These are phyloP conservation scores for Oryza meridionalis DNA, from an alignment of 176 grass and related monocot genomes.

Conservation along the genomic window DNA sequence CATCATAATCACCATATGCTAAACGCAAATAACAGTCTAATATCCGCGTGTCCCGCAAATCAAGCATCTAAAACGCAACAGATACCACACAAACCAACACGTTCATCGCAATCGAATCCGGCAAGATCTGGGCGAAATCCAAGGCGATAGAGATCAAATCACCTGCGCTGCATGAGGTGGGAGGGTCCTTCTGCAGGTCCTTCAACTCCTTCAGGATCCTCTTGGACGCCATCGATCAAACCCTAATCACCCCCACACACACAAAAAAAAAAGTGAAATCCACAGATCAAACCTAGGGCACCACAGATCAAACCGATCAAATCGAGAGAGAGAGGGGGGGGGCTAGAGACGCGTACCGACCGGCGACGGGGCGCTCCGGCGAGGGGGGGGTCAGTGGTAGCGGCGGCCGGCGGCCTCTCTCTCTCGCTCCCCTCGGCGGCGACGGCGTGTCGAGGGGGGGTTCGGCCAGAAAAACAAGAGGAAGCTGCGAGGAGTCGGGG, in stretches of 20 bases:
- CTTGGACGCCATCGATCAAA: constrained; percentile 87
- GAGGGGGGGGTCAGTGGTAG: not conserved
- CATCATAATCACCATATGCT: not conserved
- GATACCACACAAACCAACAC: not conserved
- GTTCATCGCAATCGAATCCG: not conserved
- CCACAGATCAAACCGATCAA: constrained; percentile 4
- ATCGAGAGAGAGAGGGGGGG: no score
- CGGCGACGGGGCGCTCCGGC: constrained; percentile 7
- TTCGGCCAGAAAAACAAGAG: constrained; percentile 31
- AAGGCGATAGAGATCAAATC: constrained; percentile 19
- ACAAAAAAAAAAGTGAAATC: not conserved
- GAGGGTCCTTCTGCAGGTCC: constrained; percentile 86
- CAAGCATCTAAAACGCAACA: not conserved
- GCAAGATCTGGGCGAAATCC: constrained; percentile 43
- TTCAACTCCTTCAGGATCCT: constrained; percentile 93
- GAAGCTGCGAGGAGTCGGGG: constrained; percentile 43
- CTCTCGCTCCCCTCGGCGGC: constrained; percentile 29
- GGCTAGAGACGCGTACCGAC: constrained; percentile 21
- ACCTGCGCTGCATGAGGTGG: constrained; percentile 91
- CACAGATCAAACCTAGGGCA: constrained; percentile 36
- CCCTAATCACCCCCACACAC: constrained; percentile 40
- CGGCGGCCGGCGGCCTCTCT: constrained; percentile 39
- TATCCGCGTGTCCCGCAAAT: not conserved
- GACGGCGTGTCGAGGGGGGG: constrained; percentile 26
- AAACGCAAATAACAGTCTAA: not conserved